Evolutionary conservation across 2,329 filamentous ascomycete species (phyloP).

Genomic region (Pezicula carpinea): DNA sequence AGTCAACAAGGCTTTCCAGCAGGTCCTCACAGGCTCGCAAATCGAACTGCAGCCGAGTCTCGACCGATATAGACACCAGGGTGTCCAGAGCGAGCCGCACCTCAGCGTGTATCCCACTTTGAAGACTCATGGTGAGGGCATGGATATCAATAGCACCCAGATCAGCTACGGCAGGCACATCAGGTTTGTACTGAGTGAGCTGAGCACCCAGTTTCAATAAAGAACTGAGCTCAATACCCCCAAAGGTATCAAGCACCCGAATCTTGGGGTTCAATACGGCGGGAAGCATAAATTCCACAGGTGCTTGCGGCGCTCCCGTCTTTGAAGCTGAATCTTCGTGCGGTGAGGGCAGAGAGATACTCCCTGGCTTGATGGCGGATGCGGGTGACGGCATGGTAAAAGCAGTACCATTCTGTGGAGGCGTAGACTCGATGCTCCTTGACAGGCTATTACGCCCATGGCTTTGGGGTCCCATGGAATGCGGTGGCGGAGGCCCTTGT

Average conservation of each 20-base stretch:
- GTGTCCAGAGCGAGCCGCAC: conserved; percentile 87
- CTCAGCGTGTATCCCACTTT: conserved; percentile 85
- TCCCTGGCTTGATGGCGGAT: conserved; percentile 23
- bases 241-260: conserved; percentile 55
- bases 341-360: conserved; percentile 21
- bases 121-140: conserved; percentile 81
- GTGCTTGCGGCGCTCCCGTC: conserved; percentile 4
- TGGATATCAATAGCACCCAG: conserved; percentile 87
- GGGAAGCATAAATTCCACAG: conserved; percentile 18
- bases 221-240: conserved; percentile 66
- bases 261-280: conserved; percentile 49
- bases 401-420: conserved; percentile 30
- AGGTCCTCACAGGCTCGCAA: conserved; percentile 80
- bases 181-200: conserved; percentile 65
- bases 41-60: conserved; percentile 55
- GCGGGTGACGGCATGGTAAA: conserved; percentile 45
- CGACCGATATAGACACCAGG: conserved; percentile 61
- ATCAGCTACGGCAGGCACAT: conserved; percentile 69
- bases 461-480: conserved; percentile 34
- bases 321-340: conserved; percentile 13
- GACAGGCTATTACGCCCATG: conserved; percentile 49
- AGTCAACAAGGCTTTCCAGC: conserved; percentile 82
- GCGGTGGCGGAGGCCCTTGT: conserved; percentile 37
- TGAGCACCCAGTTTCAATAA: conserved; percentile 54
- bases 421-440: conserved; percentile 41